Evolutionary conservation across 208 protist species (phyloP).

Genomic region (Wallacemonas sp.): DNA sequence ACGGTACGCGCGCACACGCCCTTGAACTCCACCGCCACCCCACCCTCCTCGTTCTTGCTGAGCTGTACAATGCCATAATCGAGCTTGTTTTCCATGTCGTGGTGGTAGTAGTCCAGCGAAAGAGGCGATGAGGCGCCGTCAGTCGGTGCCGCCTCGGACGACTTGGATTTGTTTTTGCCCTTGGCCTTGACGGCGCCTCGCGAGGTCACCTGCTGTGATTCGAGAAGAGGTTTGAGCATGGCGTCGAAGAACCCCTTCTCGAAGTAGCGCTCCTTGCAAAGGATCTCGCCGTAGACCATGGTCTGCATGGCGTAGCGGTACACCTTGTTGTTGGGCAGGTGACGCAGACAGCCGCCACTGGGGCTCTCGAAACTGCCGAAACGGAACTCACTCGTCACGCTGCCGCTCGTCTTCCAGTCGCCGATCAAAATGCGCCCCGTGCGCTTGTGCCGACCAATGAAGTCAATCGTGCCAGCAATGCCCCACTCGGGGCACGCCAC

Average conservation of each 20-base stretch:
- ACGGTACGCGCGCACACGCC: conserved; percentile 52
- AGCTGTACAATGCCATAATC: conserved; percentile 86
- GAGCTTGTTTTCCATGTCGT: conserved; percentile 23
- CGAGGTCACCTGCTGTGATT: neutral
- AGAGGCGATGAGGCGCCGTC: neutral
- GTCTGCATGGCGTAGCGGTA: conserved; percentile 89
- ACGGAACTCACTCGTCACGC: conserved; percentile 66
- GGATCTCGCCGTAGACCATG: conserved; percentile 73
- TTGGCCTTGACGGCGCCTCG: neutral
- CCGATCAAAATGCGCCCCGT: conserved; percentile 67
- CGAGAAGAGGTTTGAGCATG: conserved; percentile 10
- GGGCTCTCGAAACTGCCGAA: conserved; percentile 77
- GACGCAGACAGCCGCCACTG: conserved; percentile 59
- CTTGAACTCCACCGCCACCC: conserved; percentile 64
- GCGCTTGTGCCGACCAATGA: conserved; percentile 65
- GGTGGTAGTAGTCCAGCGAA: conserved; percentile 18
- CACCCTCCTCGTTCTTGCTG: conserved; percentile 62
- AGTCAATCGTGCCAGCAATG: conserved; percentile 81
- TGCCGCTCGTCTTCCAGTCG: conserved; percentile 89
- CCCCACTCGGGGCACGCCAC: conserved; percentile 62
- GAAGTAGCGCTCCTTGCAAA: conserved; percentile 66
- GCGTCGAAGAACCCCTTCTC: conserved; percentile 61
- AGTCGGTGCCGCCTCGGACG: neutral
- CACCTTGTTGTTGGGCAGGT: conserved; percentile 82
- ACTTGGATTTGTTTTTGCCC: conserved; percentile 1